A percentile compares a stretch with the other conserved stretches of the same genome.
These are phyloP conservation scores for Floccularia luteovirens DNA, from an alignment of 768 basidiomycete species.

Conservation along the genomic window DNA sequence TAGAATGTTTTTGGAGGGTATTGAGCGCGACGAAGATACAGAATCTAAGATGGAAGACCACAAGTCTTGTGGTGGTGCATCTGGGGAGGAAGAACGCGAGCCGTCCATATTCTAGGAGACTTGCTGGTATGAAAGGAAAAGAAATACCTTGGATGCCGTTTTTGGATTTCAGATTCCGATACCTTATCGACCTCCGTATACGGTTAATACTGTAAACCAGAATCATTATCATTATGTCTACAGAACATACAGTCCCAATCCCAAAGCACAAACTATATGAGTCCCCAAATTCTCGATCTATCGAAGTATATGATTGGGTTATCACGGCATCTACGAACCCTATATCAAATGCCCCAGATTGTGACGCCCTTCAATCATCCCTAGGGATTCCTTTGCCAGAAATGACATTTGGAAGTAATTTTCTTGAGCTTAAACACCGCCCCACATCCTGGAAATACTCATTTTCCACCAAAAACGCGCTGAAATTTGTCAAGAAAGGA, in stretches of 20 bases:
- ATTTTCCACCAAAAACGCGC: conserved; percentile 63
- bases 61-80: conserved; percentile 70
- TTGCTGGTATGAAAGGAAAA: not conserved
- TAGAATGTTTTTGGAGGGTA: conserved; percentile 82
- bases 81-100: conserved; percentile 62
- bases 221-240: not conserved
- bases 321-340: conserved; percentile 68
- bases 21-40: conserved; percentile 73
- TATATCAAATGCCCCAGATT: conserved; percentile 73
- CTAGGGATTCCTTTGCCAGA: conserved; percentile 85
- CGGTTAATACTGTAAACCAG: too few relatives aligned
- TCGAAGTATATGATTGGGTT: conserved; percentile 60
- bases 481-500: conserved; percentile 68
- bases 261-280: conserved; percentile 64
- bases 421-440: conserved; percentile 57
- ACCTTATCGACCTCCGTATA: not conserved
- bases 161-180: conserved; percentile 12
- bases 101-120: conserved; percentile 32
- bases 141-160: not conserved
- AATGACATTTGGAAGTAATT: conserved; percentile 93
- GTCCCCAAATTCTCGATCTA: conserved; percentile 60
- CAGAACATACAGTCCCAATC: conserved; percentile 16
- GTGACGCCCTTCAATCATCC: conserved; percentile 55
- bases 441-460: conserved; percentile 55
- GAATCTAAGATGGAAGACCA: conserved; percentile 93